Percentiles rank a stretch among this genome's conserved stretches.
Conservation (phyloP, 495 filamentous ascomycete species). For the Pseudevernia furfuracea region DNA sequence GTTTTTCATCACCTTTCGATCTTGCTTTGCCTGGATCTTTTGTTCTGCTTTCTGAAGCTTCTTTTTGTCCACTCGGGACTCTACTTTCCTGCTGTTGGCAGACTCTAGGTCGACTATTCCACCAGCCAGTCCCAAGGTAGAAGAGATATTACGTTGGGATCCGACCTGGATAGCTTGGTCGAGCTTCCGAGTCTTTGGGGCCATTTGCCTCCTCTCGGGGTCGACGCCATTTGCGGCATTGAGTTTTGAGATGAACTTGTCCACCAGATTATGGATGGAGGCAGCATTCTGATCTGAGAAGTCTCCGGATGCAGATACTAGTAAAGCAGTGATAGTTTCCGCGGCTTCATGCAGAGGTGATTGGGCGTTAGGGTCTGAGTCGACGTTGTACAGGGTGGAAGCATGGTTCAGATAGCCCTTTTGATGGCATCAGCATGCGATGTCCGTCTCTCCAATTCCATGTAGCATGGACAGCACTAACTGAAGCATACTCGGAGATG, state of each 20-base stretch:
- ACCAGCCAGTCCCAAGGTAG: slow-evolving; percentile 80
- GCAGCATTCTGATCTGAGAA: slow-evolving; percentile 60
- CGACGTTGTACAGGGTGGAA: slow-evolving; percentile 69
- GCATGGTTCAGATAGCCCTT: slow-evolving; percentile 91
- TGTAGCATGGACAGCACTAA: slow-evolving; percentile 28
- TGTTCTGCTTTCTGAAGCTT: slow-evolving; percentile 98
- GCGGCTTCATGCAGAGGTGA: slow-evolving; percentile 81
- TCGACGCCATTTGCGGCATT: slow-evolving; percentile 64
- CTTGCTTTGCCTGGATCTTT: slow-evolving; percentile 97
- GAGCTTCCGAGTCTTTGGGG: slow-evolving; percentile 70
- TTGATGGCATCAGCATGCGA: slow-evolving; percentile 19
- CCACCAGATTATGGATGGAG: slow-evolving; percentile 74
- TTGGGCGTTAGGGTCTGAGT: slow-evolving; percentile 57
- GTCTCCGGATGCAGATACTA: slow-evolving; percentile 85
- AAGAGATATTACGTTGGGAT: slow-evolving; percentile 88
- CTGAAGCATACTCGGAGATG: slow-evolving; percentile 82
- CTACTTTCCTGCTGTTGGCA: slow-evolving; percentile 82
- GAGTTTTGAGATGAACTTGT: slow-evolving; percentile 79
- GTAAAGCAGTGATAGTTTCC: slow-evolving; percentile 69
- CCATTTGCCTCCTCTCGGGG: slow-evolving; percentile 58
- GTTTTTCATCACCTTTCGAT: slow-evolving; percentile 94
- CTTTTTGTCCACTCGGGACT: slow-evolving; percentile 95
- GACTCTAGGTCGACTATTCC: slow-evolving; percentile 87
- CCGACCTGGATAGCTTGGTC: slow-evolving; percentile 96
- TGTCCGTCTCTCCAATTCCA: background rate